Conservation (phyloP, 768 basidiomycete genomes). For the Flagelloscypha sp. region DNA sequence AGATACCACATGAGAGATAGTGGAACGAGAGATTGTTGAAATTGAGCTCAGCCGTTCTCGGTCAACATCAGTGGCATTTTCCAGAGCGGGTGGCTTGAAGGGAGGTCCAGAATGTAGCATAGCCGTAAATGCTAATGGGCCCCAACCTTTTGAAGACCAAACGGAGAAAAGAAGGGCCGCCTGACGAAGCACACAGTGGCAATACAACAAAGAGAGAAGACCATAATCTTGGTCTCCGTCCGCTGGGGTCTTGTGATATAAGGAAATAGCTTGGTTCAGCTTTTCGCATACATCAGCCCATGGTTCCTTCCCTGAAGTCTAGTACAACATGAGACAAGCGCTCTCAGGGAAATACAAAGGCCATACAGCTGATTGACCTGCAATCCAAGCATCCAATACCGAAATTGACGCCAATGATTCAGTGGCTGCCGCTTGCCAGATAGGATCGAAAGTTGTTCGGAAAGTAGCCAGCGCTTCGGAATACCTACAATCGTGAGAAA, state of each 20-base stretch:
- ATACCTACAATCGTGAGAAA: constrained; percentile 47
- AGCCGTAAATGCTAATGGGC: constrained; percentile 63
- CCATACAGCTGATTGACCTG: constrained; percentile 59
- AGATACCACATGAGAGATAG: constrained; percentile 57
- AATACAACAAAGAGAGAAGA: constrained; percentile 62
- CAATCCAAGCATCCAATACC: constrained; percentile 79
- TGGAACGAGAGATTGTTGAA: constrained; percentile 62
- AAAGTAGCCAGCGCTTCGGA: constrained; percentile 76
- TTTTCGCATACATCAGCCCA: constrained; percentile 75
- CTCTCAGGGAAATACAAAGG: constrained; percentile 11
- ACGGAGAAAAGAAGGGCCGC: constrained; percentile 66
- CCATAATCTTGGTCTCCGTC: constrained; percentile 53
- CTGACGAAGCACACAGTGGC: constrained; percentile 62
- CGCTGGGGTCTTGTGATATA: constrained; percentile 55
- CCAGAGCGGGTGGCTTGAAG: constrained; percentile 46
- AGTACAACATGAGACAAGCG: constrained; percentile 13
- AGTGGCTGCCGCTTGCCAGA: constrained; percentile 85
- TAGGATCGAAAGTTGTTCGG: constrained; percentile 61
- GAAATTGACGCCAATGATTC: constrained; percentile 79
- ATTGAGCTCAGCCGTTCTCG: constrained; percentile 60
- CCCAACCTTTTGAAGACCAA: constrained; percentile 87
- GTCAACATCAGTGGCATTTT: constrained; percentile 36
- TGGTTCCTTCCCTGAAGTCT: constrained; percentile 47
- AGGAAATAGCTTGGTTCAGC: constrained; percentile 48
- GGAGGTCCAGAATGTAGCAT: constrained; percentile 63